Evolutionary conservation across 2,329 filamentous ascomycete genomes (phyloP), one percentile per base, ranked within the genome.

Genomic region (Penicillium digitatum): DNA sequence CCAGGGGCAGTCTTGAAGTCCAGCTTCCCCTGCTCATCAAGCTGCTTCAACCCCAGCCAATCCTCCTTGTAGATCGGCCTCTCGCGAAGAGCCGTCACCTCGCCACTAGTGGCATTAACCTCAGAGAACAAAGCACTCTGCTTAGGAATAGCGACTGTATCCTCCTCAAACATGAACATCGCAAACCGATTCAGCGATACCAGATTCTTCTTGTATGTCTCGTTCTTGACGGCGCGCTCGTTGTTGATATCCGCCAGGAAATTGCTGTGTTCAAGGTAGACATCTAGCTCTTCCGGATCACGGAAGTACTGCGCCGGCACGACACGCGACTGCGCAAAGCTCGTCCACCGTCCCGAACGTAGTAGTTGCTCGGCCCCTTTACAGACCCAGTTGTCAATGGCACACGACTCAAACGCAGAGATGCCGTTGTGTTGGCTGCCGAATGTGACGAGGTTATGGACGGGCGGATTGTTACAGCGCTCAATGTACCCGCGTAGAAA

Each of bases 211-310:
- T 82, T 85, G 73, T 97, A 99, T 12, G 76, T 80, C 34, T 74
- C 66, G 66, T 91, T 96, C 82, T 95, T 95, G 52, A 77, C 58
- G 20, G 52, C 67, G 11, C 92, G 82, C 81, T 99, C 94, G 72
- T 97, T 97, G 75, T 99, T 99, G 75, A 97, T 87, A 69, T 97
- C 93, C 10, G 93, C 94, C 9, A 99, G 79, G 73, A 95, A 96
- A 71, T 92, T 93, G 65, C 89, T 94, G 69, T 84, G 72, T 62
- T 86, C 83, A 20, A 97, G 82, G 70, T 97, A 99, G 29, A 79
- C 75, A 0, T 85, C 82, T 72, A 90, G 74, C 69, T 91, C 77
- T 54, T 78, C 72, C 53, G 83, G 82, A 61, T 92, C 84, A 49
- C 93, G 87, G 79, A 88, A 97, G 78, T 99, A 99, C 78, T 99